Conservation (phyloP, 768 basidiomycete species). For the Suillus spraguei region DNA sequence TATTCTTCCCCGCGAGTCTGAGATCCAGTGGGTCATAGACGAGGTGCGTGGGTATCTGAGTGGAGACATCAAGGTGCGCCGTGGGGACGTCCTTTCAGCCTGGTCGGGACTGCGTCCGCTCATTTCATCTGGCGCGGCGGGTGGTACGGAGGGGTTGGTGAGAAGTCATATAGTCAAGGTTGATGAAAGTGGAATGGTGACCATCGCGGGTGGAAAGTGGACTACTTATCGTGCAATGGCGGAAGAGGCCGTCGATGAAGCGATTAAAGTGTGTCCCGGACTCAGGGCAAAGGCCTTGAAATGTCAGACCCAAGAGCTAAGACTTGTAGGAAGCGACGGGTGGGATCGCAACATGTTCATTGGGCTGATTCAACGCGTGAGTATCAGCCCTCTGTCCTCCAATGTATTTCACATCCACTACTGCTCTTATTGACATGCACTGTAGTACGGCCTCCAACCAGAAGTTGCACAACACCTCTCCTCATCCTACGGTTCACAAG, state of each 20-base stretch:
- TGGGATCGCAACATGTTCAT: slow-evolving; percentile 99
- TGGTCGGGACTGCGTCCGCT: slow-evolving; percentile 94
- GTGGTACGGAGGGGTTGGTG: slow-evolving; percentile 85
- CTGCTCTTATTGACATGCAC: slow-evolving; percentile 4
- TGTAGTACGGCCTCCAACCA: slow-evolving; percentile 83
- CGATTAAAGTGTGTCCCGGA: slow-evolving; percentile 70
- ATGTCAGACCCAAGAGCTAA: slow-evolving; percentile 79
- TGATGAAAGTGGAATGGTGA: slow-evolving; percentile 78
- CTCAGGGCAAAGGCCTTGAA: slow-evolving; percentile 57
- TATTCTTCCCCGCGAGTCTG: slow-evolving; percentile 86
- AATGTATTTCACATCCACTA: background rate
- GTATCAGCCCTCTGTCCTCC: slow-evolving; percentile 27
- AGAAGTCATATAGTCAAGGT: slow-evolving; percentile 93
- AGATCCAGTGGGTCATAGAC: slow-evolving; percentile 95
- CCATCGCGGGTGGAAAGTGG: slow-evolving; percentile 98
- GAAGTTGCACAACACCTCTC: slow-evolving; percentile 93
- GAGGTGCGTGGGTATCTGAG: slow-evolving; percentile 89
- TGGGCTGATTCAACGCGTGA: slow-evolving; percentile 85
- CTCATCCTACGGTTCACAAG: slow-evolving; percentile 94
- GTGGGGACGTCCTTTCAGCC: slow-evolving; percentile 93
- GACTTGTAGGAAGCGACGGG: slow-evolving; percentile 88
- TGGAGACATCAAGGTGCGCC: slow-evolving; percentile 90
- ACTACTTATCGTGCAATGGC: slow-evolving; percentile 98
- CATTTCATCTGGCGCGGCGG: slow-evolving; percentile 82
- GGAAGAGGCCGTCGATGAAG: slow-evolving; percentile 88